Evolutionary conservation across 768 basidiomycete species (phyloP).

Genomic region (Podaxis mareebaensis): DNA sequence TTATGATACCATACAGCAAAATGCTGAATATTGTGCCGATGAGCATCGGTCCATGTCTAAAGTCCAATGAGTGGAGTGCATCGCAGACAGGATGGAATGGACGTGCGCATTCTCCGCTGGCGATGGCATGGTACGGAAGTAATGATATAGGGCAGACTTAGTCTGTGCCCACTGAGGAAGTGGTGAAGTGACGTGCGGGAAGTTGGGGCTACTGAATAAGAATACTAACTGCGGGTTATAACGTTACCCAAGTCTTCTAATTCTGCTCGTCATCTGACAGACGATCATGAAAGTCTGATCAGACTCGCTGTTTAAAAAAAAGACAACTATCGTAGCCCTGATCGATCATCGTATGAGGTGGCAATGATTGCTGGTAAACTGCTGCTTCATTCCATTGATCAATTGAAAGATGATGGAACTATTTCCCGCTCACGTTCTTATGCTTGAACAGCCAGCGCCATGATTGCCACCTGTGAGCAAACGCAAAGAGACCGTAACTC

Average conservation of each 20-base stretch:
- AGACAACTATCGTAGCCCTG: neutral
- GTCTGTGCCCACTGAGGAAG: neutral
- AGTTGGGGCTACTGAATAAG: neutral
- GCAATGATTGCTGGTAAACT: too few species aligned
- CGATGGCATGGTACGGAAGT: neutral
- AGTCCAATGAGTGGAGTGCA: neutral
- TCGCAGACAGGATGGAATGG: neutral
- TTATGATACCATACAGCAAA: conserved; percentile 51
- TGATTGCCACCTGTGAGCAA: too few species aligned
- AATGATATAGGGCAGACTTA: neutral
- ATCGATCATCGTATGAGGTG: neutral
- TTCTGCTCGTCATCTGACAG: neutral
- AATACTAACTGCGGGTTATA: neutral
- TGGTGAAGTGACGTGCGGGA: neutral
- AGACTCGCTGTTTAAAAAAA: neutral
- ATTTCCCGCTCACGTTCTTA: too few species aligned
- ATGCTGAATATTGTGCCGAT: conserved; percentile 49
- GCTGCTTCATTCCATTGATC: too few species aligned
- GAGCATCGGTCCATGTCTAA: conserved; percentile 50
- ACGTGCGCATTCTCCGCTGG: conserved; percentile 36
- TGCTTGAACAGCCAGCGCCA: too few species aligned
- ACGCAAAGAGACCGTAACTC: too few species aligned
- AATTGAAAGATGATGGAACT: too few species aligned
- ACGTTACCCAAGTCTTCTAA: neutral
- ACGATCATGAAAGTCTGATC: neutral